A percentile compares a stretch with the other conserved stretches of the same genome.
Conservation (phyloP, 2,329 filamentous ascomycete species). For the Phoma sp. region DNA sequence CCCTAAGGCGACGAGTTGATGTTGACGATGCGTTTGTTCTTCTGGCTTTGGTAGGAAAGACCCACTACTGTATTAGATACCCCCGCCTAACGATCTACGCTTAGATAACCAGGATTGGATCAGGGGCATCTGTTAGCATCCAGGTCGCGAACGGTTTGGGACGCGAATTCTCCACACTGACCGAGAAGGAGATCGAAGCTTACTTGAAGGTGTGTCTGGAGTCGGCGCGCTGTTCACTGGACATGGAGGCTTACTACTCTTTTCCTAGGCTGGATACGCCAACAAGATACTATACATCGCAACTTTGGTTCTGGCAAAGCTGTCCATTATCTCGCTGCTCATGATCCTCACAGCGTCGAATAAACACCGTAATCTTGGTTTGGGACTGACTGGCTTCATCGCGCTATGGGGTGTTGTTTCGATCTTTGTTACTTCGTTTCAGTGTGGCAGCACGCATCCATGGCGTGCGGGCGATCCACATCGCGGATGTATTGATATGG, state of each 20-base stretch:
- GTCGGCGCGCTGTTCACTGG: not conserved
- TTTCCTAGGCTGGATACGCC: conserved; percentile 41
- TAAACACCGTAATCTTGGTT: conserved; percentile 37
- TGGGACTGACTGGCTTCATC: conserved; percentile 34
- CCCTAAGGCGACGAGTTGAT: conserved; percentile 39
- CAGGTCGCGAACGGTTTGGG: conserved; percentile 43
- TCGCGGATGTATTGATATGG: conserved; percentile 32
- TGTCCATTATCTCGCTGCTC: conserved; percentile 45
- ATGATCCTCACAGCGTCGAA: conserved; percentile 43
- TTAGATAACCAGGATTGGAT: conserved; percentile 41
- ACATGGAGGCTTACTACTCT: not conserved
- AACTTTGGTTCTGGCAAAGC: conserved; percentile 43
- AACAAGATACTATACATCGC: conserved; percentile 45
- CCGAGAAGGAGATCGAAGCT: conserved; percentile 25
- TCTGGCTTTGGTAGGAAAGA: conserved; percentile 38
- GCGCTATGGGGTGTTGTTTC: conserved; percentile 41
- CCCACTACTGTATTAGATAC: not conserved
- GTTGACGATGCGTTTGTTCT: conserved; percentile 46
- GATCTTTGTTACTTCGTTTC: conserved; percentile 38
- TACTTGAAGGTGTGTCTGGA: conserved; percentile 40
- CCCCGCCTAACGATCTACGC: conserved; percentile 16
- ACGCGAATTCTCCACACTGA: conserved; percentile 29
- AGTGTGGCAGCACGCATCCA: conserved; percentile 38
- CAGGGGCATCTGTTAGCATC: conserved; percentile 39
- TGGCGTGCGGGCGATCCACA: conserved; percentile 31